phyloP scores from a whole-genome alignment of 257 asterid species.

The Catharanthus roseus region DNA sequence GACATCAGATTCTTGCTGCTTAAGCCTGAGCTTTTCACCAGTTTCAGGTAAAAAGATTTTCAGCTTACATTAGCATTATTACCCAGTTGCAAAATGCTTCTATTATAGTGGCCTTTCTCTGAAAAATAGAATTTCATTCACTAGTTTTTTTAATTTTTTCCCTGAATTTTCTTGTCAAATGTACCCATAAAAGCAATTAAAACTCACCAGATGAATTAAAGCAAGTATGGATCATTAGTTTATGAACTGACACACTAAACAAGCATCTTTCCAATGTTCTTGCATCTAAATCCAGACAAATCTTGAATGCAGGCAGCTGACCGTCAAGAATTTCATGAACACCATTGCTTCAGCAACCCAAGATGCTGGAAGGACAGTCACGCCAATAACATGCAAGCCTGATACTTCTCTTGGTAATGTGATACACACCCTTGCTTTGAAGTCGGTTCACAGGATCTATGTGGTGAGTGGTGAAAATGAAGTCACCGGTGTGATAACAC shows the following conservation, averaged over 20 bases:
- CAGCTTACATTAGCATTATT: not conserved
- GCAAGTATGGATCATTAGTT: not conserved
- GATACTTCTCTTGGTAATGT: constrained; percentile 55
- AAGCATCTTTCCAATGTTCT: not conserved
- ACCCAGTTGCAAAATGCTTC: not conserved
- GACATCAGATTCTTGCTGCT: constrained; percentile 82
- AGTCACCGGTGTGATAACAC: constrained; percentile 62
- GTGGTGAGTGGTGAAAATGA: constrained; percentile 41
- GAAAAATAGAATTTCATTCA: not conserved
- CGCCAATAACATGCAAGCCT: constrained; percentile 72
- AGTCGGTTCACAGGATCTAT: constrained; percentile 68
- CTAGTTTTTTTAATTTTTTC: not conserved
- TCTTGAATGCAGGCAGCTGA: constrained; percentile 50
- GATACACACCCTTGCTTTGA: constrained; percentile 56
- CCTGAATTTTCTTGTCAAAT: not conserved
- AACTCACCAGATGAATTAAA: not conserved
- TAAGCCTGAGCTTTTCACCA: constrained; percentile 66
- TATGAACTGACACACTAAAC: not conserved
- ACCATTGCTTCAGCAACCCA: constrained; percentile 41
- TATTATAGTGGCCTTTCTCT: not conserved
- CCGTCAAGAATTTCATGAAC: constrained; percentile 57
- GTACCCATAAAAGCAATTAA: not conserved
- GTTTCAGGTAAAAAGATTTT: constrained; percentile 43
- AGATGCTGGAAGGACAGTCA: constrained; percentile 32
- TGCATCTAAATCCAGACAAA: not conserved